A percentile compares a stretch with the other conserved stretches of the same genome.
Conservation (phyloP, 352 stramenopile species). For the Hyphochytrium catenoides region DNA sequence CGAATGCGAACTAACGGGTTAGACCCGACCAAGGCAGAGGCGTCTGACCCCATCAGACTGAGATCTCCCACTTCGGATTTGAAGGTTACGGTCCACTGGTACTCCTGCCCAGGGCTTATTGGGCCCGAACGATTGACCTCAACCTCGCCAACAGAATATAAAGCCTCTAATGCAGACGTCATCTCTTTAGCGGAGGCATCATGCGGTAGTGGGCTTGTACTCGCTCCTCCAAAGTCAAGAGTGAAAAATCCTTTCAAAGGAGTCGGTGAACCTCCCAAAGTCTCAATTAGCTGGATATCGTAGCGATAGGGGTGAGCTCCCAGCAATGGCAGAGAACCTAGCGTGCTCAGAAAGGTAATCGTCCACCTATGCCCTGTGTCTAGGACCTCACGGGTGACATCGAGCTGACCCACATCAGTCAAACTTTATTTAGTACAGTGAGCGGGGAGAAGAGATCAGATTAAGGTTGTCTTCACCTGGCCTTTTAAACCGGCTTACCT, state of each 20-base stretch:
- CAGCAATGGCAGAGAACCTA: constrained; percentile 77
- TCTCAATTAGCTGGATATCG: constrained; percentile 76
- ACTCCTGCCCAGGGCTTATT: constrained; percentile 52
- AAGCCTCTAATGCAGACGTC: constrained; percentile 59
- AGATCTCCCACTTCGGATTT: constrained; percentile 52
- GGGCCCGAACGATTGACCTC: constrained; percentile 51
- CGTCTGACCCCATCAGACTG: constrained; percentile 22
- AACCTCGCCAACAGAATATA: constrained; percentile 60
- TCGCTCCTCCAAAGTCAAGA: constrained; percentile 46
- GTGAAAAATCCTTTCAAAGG: constrained; percentile 70
- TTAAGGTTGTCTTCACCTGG: constrained; percentile 18
- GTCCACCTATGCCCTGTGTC: constrained; percentile 71
- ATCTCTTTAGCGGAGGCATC: constrained; percentile 57
- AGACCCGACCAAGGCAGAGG: constrained; percentile 24
- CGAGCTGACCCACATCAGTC: constrained; percentile 23
- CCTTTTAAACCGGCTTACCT: constrained; percentile 19
- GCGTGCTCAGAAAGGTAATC: constrained; percentile 81
- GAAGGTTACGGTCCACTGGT: constrained; percentile 80
- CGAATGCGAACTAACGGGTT: constrained; percentile 20
- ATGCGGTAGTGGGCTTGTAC: constrained; percentile 43
- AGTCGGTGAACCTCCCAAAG: constrained; percentile 66
- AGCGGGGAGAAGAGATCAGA: constrained; percentile 5
- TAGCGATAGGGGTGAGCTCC: constrained; percentile 63
- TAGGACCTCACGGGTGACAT: constrained; percentile 33
- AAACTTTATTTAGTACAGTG: constrained; percentile 12